Percentiles rank a stretch among this genome's conserved stretches.
Conservation (phyloP, 169 alveolate species). For the Perkinsus chesapeaki region DNA sequence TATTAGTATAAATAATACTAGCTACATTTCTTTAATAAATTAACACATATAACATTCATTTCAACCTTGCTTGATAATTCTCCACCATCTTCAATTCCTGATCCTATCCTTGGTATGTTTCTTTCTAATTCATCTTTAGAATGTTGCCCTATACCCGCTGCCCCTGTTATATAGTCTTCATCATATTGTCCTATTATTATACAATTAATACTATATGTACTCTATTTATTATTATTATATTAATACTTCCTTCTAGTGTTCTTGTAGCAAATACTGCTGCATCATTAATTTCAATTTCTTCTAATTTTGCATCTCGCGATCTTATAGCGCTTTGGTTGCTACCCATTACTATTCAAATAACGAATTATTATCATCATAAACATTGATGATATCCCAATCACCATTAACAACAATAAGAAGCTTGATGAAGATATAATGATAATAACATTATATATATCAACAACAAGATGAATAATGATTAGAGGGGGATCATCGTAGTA, state of each 20-base stretch:
- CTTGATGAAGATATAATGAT: no score
- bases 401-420: no score
- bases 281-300: neutral
- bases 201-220: neutral
- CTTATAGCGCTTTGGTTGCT: neutral
- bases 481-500: no score
- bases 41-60: neutral
- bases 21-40: neutral
- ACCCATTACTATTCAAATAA: neutral
- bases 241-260: no score
- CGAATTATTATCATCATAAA: neutral
- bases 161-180: neutral
- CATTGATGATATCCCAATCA: neutral
- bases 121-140: no score
- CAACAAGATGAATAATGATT: no score
- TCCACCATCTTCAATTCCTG: neutral
- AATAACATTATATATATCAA: no score
- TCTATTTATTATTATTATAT: no score
- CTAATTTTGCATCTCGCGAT: neutral
- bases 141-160: no score
- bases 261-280: neutral
- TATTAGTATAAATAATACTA: neutral
- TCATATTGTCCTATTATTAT: neutral
- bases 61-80: neutral
- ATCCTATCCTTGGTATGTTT: no score